These are phyloP conservation scores for Flammula alnicola DNA, from an alignment of 1,284 basidiomycete genomes.

Conservation along the genomic window DNA sequence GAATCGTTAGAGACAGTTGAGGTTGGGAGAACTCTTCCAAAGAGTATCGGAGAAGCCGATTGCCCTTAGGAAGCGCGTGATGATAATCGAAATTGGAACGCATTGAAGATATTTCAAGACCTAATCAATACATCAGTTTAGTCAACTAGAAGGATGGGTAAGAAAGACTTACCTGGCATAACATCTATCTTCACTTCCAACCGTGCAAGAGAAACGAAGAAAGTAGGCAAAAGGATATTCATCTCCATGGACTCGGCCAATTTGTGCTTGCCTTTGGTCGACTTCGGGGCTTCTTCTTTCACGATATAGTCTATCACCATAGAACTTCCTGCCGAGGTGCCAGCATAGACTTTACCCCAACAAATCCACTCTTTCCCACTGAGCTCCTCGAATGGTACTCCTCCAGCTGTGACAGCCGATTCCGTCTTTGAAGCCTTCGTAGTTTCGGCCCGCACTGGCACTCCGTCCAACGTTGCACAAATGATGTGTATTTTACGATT, in stretches of 20 bases:
- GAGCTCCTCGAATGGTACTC: slow-evolving; percentile 51
- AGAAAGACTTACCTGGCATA: slow-evolving; percentile 49
- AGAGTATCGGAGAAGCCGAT: slow-evolving; percentile 57
- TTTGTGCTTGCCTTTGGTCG: slow-evolving; percentile 37
- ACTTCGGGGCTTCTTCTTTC: slow-evolving; percentile 31
- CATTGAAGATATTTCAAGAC: slow-evolving; percentile 43
- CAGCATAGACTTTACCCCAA: slow-evolving; percentile 66
- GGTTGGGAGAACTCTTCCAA: slow-evolving; percentile 62
- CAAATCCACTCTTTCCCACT: slow-evolving; percentile 61
- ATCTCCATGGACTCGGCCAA: slow-evolving; percentile 35
- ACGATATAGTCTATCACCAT: slow-evolving; percentile 71
- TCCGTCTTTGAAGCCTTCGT: slow-evolving; percentile 41
- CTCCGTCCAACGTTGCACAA: slow-evolving; percentile 64
- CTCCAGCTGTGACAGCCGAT: slow-evolving; percentile 31
- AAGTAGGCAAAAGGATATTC: slow-evolving; percentile 67
- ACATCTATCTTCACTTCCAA: slow-evolving; percentile 64
- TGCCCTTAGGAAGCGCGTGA: slow-evolving; percentile 35
- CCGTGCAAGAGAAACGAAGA: slow-evolving; percentile 65
- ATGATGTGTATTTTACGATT: slow-evolving; percentile 56
- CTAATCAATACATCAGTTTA: slow-evolving; percentile 31
- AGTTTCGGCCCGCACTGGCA: slow-evolving; percentile 64
- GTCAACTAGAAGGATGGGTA: slow-evolving; percentile 13
- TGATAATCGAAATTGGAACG: slow-evolving; percentile 55
- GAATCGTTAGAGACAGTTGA: slow-evolving; percentile 44
- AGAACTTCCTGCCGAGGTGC: slow-evolving; percentile 52